Evolutionary conservation across 345 rosid genomes (phyloP).

Genomic region (Citrus sp.): DNA sequence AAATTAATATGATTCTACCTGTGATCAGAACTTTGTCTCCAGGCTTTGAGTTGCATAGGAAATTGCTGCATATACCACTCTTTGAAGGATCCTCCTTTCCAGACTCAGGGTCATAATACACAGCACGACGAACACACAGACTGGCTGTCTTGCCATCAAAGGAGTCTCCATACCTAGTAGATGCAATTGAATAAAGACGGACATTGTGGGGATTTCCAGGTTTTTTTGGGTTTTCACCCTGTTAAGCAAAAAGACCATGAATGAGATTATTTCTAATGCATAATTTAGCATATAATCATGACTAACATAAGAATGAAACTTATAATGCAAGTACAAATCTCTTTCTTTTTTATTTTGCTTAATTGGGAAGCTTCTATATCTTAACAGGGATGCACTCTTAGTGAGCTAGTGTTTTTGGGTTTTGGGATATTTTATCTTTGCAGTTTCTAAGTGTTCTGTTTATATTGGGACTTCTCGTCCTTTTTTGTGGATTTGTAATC

Average conservation of each 20-base stretch:
- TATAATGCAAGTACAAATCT: background rate
- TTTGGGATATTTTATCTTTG: no score
- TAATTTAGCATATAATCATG: background rate
- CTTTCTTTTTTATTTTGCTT: no score
- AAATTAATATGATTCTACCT: slow-evolving; percentile 38
- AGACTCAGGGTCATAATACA: slow-evolving; percentile 87
- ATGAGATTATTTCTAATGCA: background rate
- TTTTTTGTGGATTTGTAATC: no score
- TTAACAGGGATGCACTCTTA: no score
- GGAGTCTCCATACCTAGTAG: slow-evolving; percentile 88
- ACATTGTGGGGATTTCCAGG: slow-evolving; percentile 86
- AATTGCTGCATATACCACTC: slow-evolving; percentile 89
- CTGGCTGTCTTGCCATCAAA: slow-evolving; percentile 91
- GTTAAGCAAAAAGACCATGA: slow-evolving; percentile 2
- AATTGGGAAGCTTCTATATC: no score
- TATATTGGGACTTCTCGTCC: no score
- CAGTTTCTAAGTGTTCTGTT: no score
- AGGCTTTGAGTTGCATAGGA: slow-evolving; percentile 82
- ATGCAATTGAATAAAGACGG: slow-evolving; percentile 95
- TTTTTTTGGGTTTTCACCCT: slow-evolving; percentile 99
- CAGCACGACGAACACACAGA: slow-evolving; percentile 95
- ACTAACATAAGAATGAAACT: background rate
- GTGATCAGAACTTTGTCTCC: slow-evolving; percentile 89
- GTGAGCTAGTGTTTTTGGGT: no score
- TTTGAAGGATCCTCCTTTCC: slow-evolving; percentile 93